Evolutionary conservation across 2,329 filamentous ascomycete species (phyloP).

Genomic region (Parastagonospora nodorum): DNA sequence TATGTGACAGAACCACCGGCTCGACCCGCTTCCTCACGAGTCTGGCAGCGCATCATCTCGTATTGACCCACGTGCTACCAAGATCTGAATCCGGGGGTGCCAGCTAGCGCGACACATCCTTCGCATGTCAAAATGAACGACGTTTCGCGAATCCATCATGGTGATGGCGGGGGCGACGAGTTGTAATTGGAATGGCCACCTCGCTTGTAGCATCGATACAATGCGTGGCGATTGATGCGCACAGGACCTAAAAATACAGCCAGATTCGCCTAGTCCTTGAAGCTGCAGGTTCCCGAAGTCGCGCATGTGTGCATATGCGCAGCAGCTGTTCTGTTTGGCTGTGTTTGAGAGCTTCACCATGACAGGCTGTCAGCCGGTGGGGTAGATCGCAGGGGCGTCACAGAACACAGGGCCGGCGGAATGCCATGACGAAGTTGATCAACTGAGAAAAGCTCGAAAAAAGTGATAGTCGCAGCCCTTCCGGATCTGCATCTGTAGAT

Average conservation of each 20-base stretch:
- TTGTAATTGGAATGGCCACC: not conserved
- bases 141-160: not conserved
- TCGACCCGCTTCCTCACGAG: slow-evolving; percentile 22
- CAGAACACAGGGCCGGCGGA: not conserved
- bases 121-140: slow-evolving; percentile 8
- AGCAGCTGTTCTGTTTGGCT: slow-evolving; percentile 6
- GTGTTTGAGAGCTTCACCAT: slow-evolving; percentile 18
- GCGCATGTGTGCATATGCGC: not conserved
- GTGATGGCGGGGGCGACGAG: not conserved
- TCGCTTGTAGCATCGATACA: slow-evolving; percentile 1
- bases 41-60: slow-evolving; percentile 29
- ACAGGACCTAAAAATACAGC: slow-evolving; percentile 15
- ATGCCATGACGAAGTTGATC: not conserved
- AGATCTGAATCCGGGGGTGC: slow-evolving; percentile 32
- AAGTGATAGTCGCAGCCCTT: too few species aligned
- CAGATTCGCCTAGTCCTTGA: slow-evolving; percentile 11
- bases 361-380: slow-evolving; percentile 9
- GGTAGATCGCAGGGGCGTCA: slow-evolving; percentile 1
- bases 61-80: slow-evolving; percentile 32
- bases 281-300: slow-evolving; percentile 11
- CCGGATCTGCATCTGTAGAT: too few species aligned
- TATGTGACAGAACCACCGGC: not conserved
- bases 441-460: too few species aligned
- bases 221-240: slow-evolving; percentile 8
- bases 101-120: slow-evolving; percentile 21